phyloP scores from a whole-genome alignment of 163 green algal species.

The Smithsoniella earleae region DNA sequence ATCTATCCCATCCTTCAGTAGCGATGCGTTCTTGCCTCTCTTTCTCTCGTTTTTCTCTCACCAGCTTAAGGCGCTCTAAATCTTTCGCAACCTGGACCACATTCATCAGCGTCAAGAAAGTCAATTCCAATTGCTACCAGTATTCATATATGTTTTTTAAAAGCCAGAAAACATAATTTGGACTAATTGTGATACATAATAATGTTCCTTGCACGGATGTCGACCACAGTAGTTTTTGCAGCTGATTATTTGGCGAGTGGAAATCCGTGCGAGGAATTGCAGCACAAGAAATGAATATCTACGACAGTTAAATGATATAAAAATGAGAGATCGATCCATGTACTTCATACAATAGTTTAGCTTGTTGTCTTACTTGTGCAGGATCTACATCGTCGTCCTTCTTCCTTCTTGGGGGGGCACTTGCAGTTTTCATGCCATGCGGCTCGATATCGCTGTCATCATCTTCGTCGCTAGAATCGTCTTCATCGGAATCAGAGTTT shows the following conservation, averaged over 20 bases:
- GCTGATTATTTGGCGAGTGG: too few relatives aligned
- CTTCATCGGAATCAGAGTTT: slow-evolving; percentile 20
- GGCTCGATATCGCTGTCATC: slow-evolving; percentile 28
- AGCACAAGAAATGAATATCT: too few relatives aligned
- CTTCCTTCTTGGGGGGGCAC: slow-evolving; percentile 33
- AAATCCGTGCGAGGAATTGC: too few relatives aligned
- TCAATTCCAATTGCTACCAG: background rate
- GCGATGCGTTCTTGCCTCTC: slow-evolving; percentile 57
- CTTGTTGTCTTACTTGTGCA: slow-evolving; percentile 15
- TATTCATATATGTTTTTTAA: too few relatives aligned
- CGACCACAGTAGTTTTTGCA: too few relatives aligned
- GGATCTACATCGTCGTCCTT: slow-evolving; percentile 34
- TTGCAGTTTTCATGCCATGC: slow-evolving; percentile 33
- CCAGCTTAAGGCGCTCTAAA: slow-evolving; percentile 66
- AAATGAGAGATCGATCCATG: too few relatives aligned
- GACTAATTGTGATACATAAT: background rate
- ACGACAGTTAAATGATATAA: too few relatives aligned
- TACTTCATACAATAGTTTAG: too few relatives aligned
- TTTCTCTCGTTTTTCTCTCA: slow-evolving; percentile 60
- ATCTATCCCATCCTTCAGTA: slow-evolving; percentile 69
- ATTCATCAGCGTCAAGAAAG: too few relatives aligned
- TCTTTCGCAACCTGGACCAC: slow-evolving; percentile 55
- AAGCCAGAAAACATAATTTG: too few relatives aligned
- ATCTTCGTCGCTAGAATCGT: slow-evolving; percentile 30
- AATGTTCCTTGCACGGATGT: background rate